Evolutionary conservation across 192 early-diverging fungal species (phyloP).

Genomic region (Oehlia diaphana): DNA sequence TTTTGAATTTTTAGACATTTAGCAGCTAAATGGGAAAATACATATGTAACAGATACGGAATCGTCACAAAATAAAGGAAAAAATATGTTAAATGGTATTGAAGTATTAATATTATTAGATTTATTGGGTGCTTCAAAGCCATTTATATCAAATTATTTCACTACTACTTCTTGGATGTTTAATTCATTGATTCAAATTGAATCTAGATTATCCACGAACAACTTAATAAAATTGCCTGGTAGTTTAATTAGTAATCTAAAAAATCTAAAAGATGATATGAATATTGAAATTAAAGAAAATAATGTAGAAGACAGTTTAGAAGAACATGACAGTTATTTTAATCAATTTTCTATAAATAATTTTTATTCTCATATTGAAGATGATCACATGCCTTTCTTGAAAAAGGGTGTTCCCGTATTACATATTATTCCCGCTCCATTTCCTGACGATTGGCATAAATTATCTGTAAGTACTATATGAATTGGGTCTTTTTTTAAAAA

Average conservation of each 20-base stretch:
- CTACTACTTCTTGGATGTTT: constrained; percentile 68
- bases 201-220: constrained; percentile 48
- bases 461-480: constrained; percentile 35
- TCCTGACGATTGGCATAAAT: constrained; percentile 88
- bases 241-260: not conserved
- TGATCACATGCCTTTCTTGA: constrained; percentile 88
- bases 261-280: not conserved
- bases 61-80: constrained; percentile 29
- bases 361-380: constrained; percentile 63
- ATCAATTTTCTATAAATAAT: constrained; percentile 27
- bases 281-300: not conserved
- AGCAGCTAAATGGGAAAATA: constrained; percentile 77
- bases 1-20: constrained; percentile 58
- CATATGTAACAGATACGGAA: constrained; percentile 30
- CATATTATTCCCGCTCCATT: constrained; percentile 88
- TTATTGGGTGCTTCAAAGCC: constrained; percentile 69
- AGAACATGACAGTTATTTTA: constrained; percentile 25
- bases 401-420: constrained; percentile 77
- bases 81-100: constrained; percentile 66
- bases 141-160: constrained; percentile 61
- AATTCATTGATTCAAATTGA: constrained; percentile 68
- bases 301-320: constrained; percentile 8
- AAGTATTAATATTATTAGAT: constrained; percentile 86
- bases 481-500: not conserved
- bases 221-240: not conserved